phyloP scores from a whole-genome alignment of 2,329 filamentous ascomycete genomes.

The Trichoderma breve region DNA sequence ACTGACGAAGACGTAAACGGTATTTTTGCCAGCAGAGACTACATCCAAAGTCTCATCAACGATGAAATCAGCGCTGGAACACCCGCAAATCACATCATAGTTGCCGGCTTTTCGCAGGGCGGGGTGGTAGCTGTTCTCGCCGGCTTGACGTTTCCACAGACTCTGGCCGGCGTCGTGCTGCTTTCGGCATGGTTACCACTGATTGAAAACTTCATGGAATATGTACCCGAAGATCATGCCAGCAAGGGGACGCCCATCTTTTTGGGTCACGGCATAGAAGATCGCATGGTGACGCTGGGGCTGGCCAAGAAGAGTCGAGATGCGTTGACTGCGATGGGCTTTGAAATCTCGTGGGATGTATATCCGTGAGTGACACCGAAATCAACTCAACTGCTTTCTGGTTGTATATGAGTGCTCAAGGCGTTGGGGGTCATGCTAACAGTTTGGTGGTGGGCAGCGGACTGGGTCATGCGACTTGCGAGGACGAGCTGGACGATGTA shows the following conservation, averaged over 20 bases:
- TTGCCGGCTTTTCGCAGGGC: constrained; percentile 87
- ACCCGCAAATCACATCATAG: constrained; percentile 74
- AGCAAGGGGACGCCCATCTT: constrained; percentile 73
- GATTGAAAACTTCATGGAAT: constrained; percentile 43
- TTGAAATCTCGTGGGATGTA: constrained; percentile 70
- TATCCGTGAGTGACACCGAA: constrained; percentile 60
- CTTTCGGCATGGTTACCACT: constrained; percentile 83
- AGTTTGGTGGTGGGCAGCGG: constrained; percentile 43
- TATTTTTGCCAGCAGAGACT: constrained; percentile 68
- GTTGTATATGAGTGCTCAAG: background rate
- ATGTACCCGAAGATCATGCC: constrained; percentile 33
- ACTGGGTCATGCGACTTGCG: constrained; percentile 72
- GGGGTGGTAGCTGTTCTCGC: constrained; percentile 85
- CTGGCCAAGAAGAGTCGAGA: constrained; percentile 66
- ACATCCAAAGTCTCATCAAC: constrained; percentile 77
- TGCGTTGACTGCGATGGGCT: constrained; percentile 63
- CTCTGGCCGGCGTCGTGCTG: constrained; percentile 81
- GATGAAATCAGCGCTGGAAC: constrained; percentile 75
- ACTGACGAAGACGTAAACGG: constrained; percentile 65
- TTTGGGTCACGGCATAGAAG: constrained; percentile 76
- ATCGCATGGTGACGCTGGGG: constrained; percentile 65
- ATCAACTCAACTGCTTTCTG: background rate
- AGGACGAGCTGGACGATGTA: constrained; percentile 78
- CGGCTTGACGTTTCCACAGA: constrained; percentile 68
- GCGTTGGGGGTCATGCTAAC: background rate